phyloP scores from a whole-genome alignment of 1,284 basidiomycete species.

The Quambalaria eucalypti region DNA sequence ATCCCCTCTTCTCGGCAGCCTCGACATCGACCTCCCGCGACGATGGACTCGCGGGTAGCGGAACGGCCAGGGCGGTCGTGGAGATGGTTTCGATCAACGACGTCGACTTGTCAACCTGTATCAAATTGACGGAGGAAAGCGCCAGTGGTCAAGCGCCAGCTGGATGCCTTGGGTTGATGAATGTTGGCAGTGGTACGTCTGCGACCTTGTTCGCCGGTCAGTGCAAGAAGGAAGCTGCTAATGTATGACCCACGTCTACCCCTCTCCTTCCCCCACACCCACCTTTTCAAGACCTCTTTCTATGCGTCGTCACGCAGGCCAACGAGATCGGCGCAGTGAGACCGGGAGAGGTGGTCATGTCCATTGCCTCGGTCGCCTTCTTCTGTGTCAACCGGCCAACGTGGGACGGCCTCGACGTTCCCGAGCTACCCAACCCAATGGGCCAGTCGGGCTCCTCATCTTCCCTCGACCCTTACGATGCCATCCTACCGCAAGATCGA shows the following conservation, averaged over 20 bases:
- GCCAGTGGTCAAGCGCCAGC: slow-evolving; percentile 8
- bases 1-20: background rate
- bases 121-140: background rate
- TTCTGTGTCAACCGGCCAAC: slow-evolving; percentile 33
- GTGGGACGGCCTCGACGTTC: slow-evolving; percentile 18
- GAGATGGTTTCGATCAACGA: slow-evolving; percentile 12
- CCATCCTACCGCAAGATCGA: slow-evolving; percentile 2
- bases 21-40: background rate
- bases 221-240: background rate
- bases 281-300: slow-evolving; percentile 23
- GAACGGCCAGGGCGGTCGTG: slow-evolving; percentile 20
- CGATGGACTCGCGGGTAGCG: no score
- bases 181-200: slow-evolving; percentile 24
- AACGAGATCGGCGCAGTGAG: slow-evolving; percentile 26
- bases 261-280: background rate
- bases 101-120: background rate
- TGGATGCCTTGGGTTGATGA: slow-evolving; percentile 37
- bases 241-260: background rate
- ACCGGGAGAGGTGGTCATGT: slow-evolving; percentile 19
- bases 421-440: slow-evolving; percentile 12
- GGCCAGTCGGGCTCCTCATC: slow-evolving; percentile 6
- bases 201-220: no score
- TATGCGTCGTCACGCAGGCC: slow-evolving; percentile 28
- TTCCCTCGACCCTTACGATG: slow-evolving; percentile 17
- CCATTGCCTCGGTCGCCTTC: slow-evolving; percentile 35